Evolutionary conservation across 257 asterid genomes (phyloP).

Genomic region (Scutellaria barbata): DNA sequence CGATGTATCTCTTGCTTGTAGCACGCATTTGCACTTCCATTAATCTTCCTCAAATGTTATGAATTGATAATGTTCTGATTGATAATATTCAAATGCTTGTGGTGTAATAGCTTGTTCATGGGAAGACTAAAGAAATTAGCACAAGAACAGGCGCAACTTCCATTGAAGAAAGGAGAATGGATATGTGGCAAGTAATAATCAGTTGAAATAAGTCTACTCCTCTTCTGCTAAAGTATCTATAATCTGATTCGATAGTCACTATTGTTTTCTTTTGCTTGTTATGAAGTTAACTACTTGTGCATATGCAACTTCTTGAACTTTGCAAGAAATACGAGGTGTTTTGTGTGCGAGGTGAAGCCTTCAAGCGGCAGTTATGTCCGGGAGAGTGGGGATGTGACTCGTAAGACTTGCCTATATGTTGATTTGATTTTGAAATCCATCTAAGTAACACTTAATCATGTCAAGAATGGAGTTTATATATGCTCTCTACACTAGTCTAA

Average conservation of each 20-base stretch:
- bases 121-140: conserved; percentile 60
- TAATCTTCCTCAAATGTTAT: not conserved
- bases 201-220: too few species aligned
- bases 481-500: not conserved
- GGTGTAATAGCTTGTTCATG: conserved; percentile 55
- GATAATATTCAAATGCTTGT: conserved; percentile 76
- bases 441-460: not conserved
- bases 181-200: conserved; percentile 64
- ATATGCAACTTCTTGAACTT: conserved; percentile 92
- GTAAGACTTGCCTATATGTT: conserved; percentile 49
- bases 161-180: conserved; percentile 97
- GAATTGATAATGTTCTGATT: not conserved
- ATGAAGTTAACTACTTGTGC: conserved; percentile 39
- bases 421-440: not conserved
- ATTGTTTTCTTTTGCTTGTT: conserved; percentile 25
- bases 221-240: too few species aligned
- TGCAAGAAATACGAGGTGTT: conserved; percentile 82
- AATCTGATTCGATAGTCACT: not conserved
- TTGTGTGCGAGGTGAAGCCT: conserved; percentile 80
- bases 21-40: not conserved
- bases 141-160: conserved; percentile 74
- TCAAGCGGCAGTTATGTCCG: conserved; percentile 71
- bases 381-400: conserved; percentile 99
- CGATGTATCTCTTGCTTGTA: conserved; percentile 31
- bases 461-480: conserved; percentile 1